Conservation (phyloP, 73 alveolate species). For the Paramecium sexaurelia region DNA sequence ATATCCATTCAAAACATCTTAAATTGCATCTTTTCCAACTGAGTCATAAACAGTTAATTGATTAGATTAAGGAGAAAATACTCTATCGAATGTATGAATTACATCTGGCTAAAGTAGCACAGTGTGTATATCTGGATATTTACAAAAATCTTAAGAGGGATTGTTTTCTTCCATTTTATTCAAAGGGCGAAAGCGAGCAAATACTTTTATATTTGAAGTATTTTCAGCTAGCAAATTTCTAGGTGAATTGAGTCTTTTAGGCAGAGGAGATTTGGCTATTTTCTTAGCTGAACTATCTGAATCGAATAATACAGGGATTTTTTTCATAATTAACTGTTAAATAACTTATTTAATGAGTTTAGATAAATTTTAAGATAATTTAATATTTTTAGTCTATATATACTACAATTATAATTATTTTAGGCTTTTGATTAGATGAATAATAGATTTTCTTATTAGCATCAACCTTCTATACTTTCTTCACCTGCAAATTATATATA, state of each 20-base stretch:
- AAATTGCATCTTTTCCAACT: slow-evolving; percentile 81
- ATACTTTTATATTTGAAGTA: slow-evolving; percentile 66
- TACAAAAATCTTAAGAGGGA: slow-evolving; percentile 50
- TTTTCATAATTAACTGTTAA: slow-evolving; percentile 23
- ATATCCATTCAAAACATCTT: slow-evolving; percentile 82
- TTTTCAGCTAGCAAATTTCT: not conserved
- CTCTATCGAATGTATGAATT: slow-evolving; percentile 80
- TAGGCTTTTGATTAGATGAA: no score
- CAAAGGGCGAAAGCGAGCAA: slow-evolving; percentile 73
- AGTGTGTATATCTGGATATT: slow-evolving; percentile 63
- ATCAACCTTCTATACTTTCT: no score
- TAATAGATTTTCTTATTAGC: not conserved
- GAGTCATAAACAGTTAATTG: slow-evolving; percentile 78
- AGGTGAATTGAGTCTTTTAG: slow-evolving; percentile 24
- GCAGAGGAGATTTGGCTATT: slow-evolving; percentile 14
- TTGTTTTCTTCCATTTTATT: slow-evolving; percentile 68
- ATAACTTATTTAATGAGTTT: not conserved
- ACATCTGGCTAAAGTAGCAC: slow-evolving; percentile 56
- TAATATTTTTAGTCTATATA: not conserved
- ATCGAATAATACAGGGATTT: slow-evolving; percentile 46
- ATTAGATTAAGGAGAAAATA: slow-evolving; percentile 75
- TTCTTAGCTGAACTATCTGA: slow-evolving; percentile 37
- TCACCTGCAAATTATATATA: no score
- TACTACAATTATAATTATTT: no score
- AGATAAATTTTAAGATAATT: not conserved